These are phyloP conservation scores for Ramalina peruviana DNA, from an alignment of 495 filamentous ascomycete genomes.

Conservation along the genomic window DNA sequence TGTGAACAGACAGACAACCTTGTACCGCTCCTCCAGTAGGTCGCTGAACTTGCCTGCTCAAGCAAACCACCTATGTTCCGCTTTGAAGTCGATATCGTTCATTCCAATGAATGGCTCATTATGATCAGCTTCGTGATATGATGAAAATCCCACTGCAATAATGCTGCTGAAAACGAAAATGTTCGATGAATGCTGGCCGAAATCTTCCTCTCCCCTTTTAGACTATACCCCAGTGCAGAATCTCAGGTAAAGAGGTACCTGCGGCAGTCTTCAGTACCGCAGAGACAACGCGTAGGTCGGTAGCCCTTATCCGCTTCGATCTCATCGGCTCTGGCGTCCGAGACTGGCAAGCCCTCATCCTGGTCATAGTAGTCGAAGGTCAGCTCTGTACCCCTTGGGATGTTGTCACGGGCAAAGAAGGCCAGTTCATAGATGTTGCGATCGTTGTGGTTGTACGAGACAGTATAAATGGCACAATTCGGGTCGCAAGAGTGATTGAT, in stretches of 20 bases:
- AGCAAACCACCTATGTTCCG: too few species aligned
- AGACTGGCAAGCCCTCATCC: conserved; percentile 32
- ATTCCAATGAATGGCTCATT: too few species aligned
- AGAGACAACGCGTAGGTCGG: conserved; percentile 47
- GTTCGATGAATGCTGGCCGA: neutral
- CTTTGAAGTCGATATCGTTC: too few species aligned
- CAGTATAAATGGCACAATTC: conserved; percentile 69
- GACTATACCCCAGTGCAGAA: neutral
- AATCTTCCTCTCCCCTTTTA: neutral
- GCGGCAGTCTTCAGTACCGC: conserved; percentile 50
- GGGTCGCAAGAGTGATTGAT: conserved; percentile 59
- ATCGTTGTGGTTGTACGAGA: conserved; percentile 65
- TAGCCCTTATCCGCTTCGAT: conserved; percentile 31
- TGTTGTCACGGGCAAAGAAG: conserved; percentile 63
- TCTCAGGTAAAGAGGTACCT: conserved; percentile 42
- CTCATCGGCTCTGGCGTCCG: conserved; percentile 31
- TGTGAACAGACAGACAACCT: too few species aligned
- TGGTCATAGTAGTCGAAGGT: conserved; percentile 74
- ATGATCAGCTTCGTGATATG: too few species aligned
- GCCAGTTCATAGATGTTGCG: conserved; percentile 70
- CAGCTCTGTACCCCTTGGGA: conserved; percentile 56
- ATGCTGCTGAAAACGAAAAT: too few species aligned
- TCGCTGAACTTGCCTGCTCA: too few species aligned
- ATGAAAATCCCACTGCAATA: too few species aligned
- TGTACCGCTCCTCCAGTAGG: too few species aligned